These are phyloP conservation scores for Camellia sinensis DNA, from an alignment of 148 eudicot species.

Conservation along the genomic window DNA sequence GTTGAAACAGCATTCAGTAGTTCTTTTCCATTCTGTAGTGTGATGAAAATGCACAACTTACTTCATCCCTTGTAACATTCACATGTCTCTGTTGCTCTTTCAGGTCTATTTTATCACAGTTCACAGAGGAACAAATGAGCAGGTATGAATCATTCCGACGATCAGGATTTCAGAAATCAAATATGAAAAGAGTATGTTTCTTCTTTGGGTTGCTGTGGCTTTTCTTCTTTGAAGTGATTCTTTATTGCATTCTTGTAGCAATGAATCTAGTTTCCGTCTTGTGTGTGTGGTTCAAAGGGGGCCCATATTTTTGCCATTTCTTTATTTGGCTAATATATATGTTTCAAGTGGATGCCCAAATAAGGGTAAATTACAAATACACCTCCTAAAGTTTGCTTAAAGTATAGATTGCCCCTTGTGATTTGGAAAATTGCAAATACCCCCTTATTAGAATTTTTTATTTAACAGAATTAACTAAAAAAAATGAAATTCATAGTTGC, in stretches of 20 bases:
- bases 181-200: conserved; percentile 76
- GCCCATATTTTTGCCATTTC: background rate
- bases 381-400: too few relatives aligned
- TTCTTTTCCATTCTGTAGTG: background rate
- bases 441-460: too few relatives aligned
- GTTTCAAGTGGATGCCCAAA: background rate
- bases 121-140: conserved; percentile 81
- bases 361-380: too few relatives aligned
- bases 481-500: too few relatives aligned
- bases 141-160: conserved; percentile 89
- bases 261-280: conserved; percentile 15
- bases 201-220: background rate
- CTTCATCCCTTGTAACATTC: conserved; percentile 1
- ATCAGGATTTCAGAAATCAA: conserved; percentile 90
- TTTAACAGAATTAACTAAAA: too few relatives aligned
- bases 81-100: conserved; percentile 4
- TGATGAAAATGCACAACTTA: background rate
- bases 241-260: background rate
- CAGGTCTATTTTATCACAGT: conserved; percentile 72
- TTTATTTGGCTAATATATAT: too few relatives aligned
- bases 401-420: too few relatives aligned
- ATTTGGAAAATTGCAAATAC: too few relatives aligned
- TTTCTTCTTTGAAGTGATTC: background rate
- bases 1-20: too few relatives aligned
- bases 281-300: background rate